A percentile compares a stretch with the other conserved stretches of the same genome.
phyloP scores from a whole-genome alignment of 1,284 basidiomycete genomes.

The Ceratobasidium sp. region DNA sequence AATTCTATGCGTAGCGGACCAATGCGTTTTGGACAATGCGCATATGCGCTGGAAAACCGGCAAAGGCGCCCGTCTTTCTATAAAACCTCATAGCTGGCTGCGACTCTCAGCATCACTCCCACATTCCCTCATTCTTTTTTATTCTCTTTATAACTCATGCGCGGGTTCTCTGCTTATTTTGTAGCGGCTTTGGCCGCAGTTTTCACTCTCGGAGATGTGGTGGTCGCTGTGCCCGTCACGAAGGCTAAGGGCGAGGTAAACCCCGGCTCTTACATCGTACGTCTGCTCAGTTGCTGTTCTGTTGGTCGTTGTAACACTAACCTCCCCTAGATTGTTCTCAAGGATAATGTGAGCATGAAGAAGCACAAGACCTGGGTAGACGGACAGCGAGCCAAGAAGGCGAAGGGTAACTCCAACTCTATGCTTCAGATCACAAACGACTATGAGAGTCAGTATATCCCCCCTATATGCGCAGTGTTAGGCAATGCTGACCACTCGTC shows the following conservation, averaged over 20 bases:
- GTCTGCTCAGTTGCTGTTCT: neutral
- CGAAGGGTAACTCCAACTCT: slow-evolving; percentile 7
- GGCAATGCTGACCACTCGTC: neutral
- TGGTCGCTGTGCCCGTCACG: neutral
- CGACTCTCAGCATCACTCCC: neutral
- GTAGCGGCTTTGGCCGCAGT: slow-evolving; percentile 7
- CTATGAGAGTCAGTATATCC: slow-evolving; percentile 12
- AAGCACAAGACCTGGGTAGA: slow-evolving; percentile 33
- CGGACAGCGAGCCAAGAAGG: neutral
- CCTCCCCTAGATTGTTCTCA: slow-evolving; percentile 17
- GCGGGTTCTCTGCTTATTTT: slow-evolving; percentile 13
- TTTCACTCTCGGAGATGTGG: neutral
- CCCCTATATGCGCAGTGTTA: too few relatives aligned
- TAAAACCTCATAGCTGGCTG: neutral
- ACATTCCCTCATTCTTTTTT: neutral
- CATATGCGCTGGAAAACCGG: neutral
- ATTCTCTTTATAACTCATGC: neutral
- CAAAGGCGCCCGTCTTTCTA: neutral
- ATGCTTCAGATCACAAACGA: slow-evolving; percentile 7
- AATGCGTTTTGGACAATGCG: neutral
- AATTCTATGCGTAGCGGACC: neutral
- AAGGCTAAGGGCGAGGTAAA: neutral
- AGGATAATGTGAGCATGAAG: slow-evolving; percentile 4
- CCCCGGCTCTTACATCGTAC: slow-evolving; percentile 26
- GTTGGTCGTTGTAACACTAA: neutral